Conservation (phyloP, 441 rosid species). For the Adansonia grandidieri region DNA sequence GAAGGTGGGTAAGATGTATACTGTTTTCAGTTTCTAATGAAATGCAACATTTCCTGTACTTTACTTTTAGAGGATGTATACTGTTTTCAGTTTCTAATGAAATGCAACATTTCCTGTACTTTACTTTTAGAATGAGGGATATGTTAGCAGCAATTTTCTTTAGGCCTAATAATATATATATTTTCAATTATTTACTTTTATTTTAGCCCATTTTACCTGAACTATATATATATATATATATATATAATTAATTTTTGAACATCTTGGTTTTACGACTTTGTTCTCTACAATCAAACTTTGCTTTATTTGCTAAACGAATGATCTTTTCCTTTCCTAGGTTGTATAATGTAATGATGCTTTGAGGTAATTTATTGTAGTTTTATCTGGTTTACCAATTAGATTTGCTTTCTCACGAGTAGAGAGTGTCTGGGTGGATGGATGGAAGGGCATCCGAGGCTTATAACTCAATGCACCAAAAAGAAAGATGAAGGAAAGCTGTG, state of each 20-base stretch:
- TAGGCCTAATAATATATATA: neutral
- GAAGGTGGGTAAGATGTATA: conserved; percentile 59
- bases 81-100: too few relatives aligned
- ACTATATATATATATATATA: neutral
- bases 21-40: neutral
- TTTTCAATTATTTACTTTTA: neutral
- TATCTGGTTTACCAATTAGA: neutral
- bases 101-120: too few relatives aligned
- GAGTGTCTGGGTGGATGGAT: neutral
- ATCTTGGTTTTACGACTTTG: neutral
- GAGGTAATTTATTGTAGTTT: neutral
- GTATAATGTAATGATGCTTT: neutral
- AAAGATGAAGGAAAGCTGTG: neutral
- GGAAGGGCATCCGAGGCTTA: neutral
- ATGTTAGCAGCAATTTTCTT: neutral
- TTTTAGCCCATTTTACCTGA: neutral
- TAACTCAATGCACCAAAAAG: neutral
- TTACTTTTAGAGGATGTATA: neutral
- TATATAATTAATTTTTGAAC: neutral
- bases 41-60: neutral
- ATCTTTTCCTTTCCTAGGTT: neutral
- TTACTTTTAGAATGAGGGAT: neutral
- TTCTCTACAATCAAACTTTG: neutral
- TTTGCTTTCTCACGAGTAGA: neutral
- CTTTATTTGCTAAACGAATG: neutral